Percentiles rank a stretch among this genome's conserved stretches.
These are phyloP conservation scores for Anethum foeniculum DNA, from an alignment of 140 eudicot species.

Conservation along the genomic window DNA sequence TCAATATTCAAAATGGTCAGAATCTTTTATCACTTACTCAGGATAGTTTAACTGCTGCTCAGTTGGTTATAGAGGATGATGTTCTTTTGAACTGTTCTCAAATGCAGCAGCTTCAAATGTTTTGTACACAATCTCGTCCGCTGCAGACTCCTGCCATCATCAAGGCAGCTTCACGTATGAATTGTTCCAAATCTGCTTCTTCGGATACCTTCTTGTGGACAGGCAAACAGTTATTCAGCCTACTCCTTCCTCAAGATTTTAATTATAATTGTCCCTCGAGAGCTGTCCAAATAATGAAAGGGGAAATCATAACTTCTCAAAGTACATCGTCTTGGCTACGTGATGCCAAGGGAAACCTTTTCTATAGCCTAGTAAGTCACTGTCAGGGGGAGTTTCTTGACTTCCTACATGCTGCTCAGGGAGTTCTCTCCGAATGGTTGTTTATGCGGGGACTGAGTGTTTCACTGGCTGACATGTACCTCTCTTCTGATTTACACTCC, in stretches of 20 bases:
- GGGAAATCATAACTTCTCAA: constrained; percentile 50
- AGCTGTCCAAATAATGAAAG: constrained; percentile 42
- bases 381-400: constrained; percentile 41
- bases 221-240: constrained; percentile 75
- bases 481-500: constrained; percentile 42
- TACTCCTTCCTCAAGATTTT: constrained; percentile 50
- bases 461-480: constrained; percentile 68
- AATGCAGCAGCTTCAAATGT: constrained; percentile 88
- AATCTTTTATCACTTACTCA: constrained; percentile 65
- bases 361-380: constrained; percentile 37
- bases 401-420: constrained; percentile 57
- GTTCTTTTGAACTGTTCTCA: constrained; percentile 40
- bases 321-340: constrained; percentile 62
- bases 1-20: constrained; percentile 69
- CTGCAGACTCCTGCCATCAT: constrained; percentile 37
- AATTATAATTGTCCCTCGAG: constrained; percentile 22
- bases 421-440: constrained; percentile 76
- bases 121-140: constrained; percentile 34
- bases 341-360: constrained; percentile 46
- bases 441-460: constrained; percentile 81
- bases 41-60: constrained; percentile 82
- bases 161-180: constrained; percentile 12
- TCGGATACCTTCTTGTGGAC: constrained; percentile 50
- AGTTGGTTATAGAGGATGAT: constrained; percentile 60
- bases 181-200: background rate